phyloP scores from a whole-genome alignment of 2,329 filamentous ascomycete genomes.

The Ascocoryne sarcoides region DNA sequence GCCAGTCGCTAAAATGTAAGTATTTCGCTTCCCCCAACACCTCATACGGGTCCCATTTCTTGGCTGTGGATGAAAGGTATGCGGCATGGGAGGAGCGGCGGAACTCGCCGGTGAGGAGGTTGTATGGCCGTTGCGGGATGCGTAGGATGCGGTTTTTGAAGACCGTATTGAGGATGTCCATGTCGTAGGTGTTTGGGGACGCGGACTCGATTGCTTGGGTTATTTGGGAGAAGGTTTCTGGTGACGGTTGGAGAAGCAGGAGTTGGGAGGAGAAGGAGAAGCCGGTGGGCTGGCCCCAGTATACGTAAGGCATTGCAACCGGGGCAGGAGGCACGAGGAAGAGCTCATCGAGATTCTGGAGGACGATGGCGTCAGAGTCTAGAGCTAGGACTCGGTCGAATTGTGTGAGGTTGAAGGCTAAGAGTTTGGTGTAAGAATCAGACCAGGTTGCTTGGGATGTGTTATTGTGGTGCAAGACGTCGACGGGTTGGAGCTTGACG shows the following conservation, averaged over 20 bases:
- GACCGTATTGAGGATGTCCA: conserved; percentile 38
- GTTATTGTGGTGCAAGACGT: conserved; percentile 14
- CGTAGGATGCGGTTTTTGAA: conserved; percentile 43
- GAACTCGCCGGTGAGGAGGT: conserved; percentile 48
- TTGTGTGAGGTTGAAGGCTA: conserved; percentile 25
- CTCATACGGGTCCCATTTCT: conserved; percentile 45
- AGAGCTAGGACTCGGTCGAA: conserved; percentile 20
- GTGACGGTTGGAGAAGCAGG: conserved; percentile 20
- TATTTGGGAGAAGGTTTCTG: conserved; percentile 13
- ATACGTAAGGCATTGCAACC: conserved; percentile 24
- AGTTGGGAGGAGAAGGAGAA: conserved; percentile 21
- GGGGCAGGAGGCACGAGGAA: conserved; percentile 21
- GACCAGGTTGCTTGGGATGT: conserved; percentile 17
- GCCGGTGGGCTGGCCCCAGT: conserved; percentile 16
- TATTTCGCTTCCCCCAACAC: conserved; percentile 43
- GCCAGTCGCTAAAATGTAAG: conserved; percentile 54
- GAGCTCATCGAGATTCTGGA: conserved; percentile 22
- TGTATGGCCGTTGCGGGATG: conserved; percentile 48
- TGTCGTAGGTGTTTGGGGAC: conserved; percentile 16
- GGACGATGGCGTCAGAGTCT: conserved; percentile 18
- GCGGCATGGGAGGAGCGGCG: conserved; percentile 39
- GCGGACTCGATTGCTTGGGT: conserved; percentile 13
- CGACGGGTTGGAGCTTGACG: conserved; percentile 20
- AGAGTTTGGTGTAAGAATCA: conserved; percentile 21
- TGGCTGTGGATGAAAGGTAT: conserved; percentile 40